These are phyloP conservation scores for Cadophora malorum DNA, from an alignment of 2,329 filamentous ascomycete species.

Conservation along the genomic window DNA sequence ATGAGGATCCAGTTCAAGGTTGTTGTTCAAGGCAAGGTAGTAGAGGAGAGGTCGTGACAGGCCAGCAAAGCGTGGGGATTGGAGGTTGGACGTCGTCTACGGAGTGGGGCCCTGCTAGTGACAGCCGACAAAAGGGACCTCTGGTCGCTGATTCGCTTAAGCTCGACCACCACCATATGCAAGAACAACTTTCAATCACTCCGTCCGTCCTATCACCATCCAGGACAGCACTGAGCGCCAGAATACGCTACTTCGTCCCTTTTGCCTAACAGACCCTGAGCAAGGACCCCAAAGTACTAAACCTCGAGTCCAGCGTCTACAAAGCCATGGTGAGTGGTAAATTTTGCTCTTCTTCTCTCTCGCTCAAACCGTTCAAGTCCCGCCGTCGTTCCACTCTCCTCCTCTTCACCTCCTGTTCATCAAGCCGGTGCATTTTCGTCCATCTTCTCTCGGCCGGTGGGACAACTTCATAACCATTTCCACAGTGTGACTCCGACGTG, in stretches of 20 bases:
- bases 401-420: conserved; percentile 4
- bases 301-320: conserved; percentile 38
- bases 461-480: conserved; percentile 16
- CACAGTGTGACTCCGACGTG: conserved; percentile 22
- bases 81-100: conserved; percentile 12
- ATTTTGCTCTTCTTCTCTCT: conserved; percentile 3
- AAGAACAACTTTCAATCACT: conserved; percentile 19
- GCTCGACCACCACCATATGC: conserved; percentile 12
- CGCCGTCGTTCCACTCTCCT: conserved; percentile 20
- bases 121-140: conserved; percentile 18
- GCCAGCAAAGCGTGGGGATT: conserved; percentile 1
- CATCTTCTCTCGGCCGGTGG: conserved; percentile 16
- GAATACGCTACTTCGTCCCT: conserved; percentile 17
- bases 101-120: conserved; percentile 10
- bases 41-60: background rate
- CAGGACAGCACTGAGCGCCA: background rate
- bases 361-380: conserved; percentile 6
- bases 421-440: conserved; percentile 14
- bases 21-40: conserved; percentile 1
- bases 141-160: conserved; percentile 6
- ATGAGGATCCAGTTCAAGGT: background rate
- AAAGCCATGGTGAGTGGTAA: conserved; percentile 40
- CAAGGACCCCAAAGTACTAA: conserved; percentile 29
- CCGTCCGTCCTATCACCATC: conserved; percentile 7
- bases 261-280: conserved; percentile 16